Percentiles rank a stretch among this genome's conserved stretches.
Evolutionary conservation across 257 asterid genomes (phyloP).

Genomic region (Cinchona pubescens): DNA sequence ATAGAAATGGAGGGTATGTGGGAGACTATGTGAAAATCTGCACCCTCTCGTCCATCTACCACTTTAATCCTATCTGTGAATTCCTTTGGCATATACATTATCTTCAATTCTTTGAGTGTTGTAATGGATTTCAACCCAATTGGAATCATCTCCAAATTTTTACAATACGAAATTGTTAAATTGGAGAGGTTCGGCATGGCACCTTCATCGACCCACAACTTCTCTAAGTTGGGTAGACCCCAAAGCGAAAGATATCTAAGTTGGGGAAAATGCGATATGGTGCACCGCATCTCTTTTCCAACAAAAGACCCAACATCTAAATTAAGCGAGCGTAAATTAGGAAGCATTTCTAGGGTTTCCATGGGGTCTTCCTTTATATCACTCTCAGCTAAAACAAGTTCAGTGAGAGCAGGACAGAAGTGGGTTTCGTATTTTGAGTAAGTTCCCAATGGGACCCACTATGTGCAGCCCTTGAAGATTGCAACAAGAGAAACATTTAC

Average conservation of each 20-base stretch:
- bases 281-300: too few species aligned
- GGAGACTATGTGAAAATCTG: too few species aligned
- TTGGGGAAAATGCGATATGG: slow-evolving; percentile 3
- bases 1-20: too few species aligned
- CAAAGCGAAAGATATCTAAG: slow-evolving; percentile 1
- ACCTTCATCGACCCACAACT: slow-evolving; percentile 20
- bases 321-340: slow-evolving; percentile 3
- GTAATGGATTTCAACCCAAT: too few species aligned
- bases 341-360: slow-evolving; percentile 17
- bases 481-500: too few species aligned
- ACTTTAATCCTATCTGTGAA: too few species aligned
- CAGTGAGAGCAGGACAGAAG: not conserved
- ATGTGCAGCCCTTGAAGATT: too few species aligned
- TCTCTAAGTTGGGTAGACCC: not conserved
- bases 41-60: too few species aligned
- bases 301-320: slow-evolving; percentile 8
- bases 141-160: slow-evolving; percentile 5
- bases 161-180: not conserved
- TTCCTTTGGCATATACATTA: too few species aligned
- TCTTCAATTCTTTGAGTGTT: too few species aligned
- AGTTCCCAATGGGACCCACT: too few species aligned
- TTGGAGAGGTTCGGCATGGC: slow-evolving; percentile 21
- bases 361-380: not conserved
- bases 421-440: not conserved
- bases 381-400: not conserved